Evolutionary conservation across 2,329 filamentous ascomycete species (phyloP).

Genomic region (Aspergillus awamori): DNA sequence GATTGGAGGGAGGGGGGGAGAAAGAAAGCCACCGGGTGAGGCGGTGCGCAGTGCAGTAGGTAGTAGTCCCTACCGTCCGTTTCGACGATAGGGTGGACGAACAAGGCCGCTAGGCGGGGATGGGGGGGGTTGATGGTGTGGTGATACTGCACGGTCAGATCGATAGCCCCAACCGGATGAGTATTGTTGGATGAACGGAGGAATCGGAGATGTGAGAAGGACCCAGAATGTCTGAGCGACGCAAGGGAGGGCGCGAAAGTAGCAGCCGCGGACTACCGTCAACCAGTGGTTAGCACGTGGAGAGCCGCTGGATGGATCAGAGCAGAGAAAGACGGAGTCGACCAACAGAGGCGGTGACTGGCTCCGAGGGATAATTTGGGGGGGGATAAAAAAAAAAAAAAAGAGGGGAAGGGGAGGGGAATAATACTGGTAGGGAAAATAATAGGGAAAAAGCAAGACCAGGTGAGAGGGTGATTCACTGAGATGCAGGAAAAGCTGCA

Average conservation of each 20-base stretch:
- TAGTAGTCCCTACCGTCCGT: constrained; percentile 21
- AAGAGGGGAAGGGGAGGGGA: neutral
- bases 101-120: constrained; percentile 5
- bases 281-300: constrained; percentile 30
- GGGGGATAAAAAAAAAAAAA: neutral
- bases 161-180: constrained; percentile 18
- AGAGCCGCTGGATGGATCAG: constrained; percentile 23
- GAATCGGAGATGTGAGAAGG: constrained; percentile 24
- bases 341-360: constrained; percentile 17
- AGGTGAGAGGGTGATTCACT: constrained; percentile 5
- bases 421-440: neutral
- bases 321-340: constrained; percentile 4
- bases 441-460: constrained; percentile 7
- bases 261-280: constrained; percentile 24
- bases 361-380: neutral
- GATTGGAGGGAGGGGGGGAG: constrained; percentile 27
- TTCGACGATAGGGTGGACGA: constrained; percentile 17
- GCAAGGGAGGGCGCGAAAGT: constrained; percentile 28
- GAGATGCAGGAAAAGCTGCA: constrained; percentile 22
- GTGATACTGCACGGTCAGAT: constrained; percentile 25
- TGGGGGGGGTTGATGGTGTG: constrained; percentile 7
- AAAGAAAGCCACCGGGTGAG: constrained; percentile 29
- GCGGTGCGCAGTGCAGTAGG: constrained; percentile 25
- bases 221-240: constrained; percentile 22
- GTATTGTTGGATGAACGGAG: constrained; percentile 17